These are phyloP conservation scores for Fraxinus sp. DNA, from an alignment of 305 asterid genomes.

Conservation along the genomic window DNA sequence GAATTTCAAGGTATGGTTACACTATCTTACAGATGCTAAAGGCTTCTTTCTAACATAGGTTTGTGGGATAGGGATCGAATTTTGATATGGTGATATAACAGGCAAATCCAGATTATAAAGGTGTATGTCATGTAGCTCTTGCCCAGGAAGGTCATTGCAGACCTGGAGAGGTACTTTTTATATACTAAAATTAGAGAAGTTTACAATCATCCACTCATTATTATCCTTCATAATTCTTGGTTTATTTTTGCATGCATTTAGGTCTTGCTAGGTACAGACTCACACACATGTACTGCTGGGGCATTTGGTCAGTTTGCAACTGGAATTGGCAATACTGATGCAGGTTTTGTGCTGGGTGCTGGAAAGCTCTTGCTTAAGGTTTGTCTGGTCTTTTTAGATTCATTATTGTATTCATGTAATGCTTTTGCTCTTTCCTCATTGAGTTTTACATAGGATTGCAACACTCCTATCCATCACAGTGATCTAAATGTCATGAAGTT, in stretches of 20 bases:
- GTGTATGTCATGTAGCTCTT: slow-evolving; percentile 95
- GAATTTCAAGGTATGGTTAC: slow-evolving; percentile 61
- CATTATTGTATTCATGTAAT: background rate
- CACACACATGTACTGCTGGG: slow-evolving; percentile 94
- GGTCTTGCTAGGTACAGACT: slow-evolving; percentile 90
- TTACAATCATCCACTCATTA: background rate
- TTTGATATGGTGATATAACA: slow-evolving; percentile 30
- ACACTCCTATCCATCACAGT: background rate
- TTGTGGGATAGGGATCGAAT: slow-evolving; percentile 16
- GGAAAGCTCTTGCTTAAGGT: slow-evolving; percentile 95
- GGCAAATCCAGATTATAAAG: slow-evolving; percentile 98
- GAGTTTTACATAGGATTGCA: background rate
- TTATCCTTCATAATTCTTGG: background rate
- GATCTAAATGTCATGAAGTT: background rate
- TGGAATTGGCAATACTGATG: slow-evolving; percentile 94
- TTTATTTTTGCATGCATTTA: slow-evolving; percentile 27
- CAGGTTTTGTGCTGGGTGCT: slow-evolving; percentile 77
- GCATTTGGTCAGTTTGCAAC: slow-evolving; percentile 97
- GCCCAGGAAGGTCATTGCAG: slow-evolving; percentile 99
- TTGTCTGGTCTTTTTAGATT: background rate
- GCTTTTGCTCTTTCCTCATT: background rate
- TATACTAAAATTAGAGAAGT: background rate
- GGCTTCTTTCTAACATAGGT: slow-evolving; percentile 5
- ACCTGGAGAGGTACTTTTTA: slow-evolving; percentile 79
- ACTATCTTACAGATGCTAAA: slow-evolving; percentile 9